Percentiles rank a stretch among this genome's conserved stretches.
These are phyloP conservation scores for Heritiera littoralis DNA, from an alignment of 345 rosid genomes.

Conservation along the genomic window DNA sequence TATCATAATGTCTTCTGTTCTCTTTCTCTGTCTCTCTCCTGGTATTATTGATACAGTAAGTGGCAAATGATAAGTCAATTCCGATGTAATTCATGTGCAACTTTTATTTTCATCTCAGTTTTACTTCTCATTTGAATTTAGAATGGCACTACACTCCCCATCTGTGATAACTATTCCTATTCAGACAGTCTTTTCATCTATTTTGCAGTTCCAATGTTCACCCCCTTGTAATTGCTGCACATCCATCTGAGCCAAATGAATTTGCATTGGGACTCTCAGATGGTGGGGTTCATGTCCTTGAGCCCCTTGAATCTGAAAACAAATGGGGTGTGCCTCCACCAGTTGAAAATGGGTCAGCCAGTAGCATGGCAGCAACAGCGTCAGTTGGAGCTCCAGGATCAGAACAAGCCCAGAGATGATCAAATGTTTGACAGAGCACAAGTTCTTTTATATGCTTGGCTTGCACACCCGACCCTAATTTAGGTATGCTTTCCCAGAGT, in stretches of 20 bases:
- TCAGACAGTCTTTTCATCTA: not conserved
- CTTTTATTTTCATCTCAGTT: no score
- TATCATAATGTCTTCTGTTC: not conserved
- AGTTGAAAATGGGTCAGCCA: slow-evolving; percentile 80
- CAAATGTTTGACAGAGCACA: slow-evolving; percentile 34
- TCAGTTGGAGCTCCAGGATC: slow-evolving; percentile 75
- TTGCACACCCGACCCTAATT: slow-evolving; percentile 39
- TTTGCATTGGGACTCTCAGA: slow-evolving; percentile 93
- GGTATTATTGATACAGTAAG: not conserved
- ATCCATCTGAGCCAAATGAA: slow-evolving; percentile 90
- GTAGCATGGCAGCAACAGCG: slow-evolving; percentile 58
- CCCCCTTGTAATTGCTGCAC: slow-evolving; percentile 95
- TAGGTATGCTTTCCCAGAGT: slow-evolving; percentile 36
- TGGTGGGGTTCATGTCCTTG: slow-evolving; percentile 91
- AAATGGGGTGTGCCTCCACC: slow-evolving; percentile 96
- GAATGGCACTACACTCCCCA: not conserved
- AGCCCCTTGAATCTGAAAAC: slow-evolving; percentile 92
- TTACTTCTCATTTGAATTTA: not conserved
- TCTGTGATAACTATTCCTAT: not conserved
- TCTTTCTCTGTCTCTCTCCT: not conserved
- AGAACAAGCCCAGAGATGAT: slow-evolving; percentile 84
- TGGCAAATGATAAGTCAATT: not conserved
- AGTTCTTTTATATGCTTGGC: slow-evolving; percentile 52
- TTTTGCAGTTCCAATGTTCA: slow-evolving; percentile 72
- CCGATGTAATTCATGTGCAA: no score